A percentile compares a stretch with the other conserved stretches of the same genome.
Conservation (phyloP, 768 basidiomycete species). For the Agrocybe pediades region DNA sequence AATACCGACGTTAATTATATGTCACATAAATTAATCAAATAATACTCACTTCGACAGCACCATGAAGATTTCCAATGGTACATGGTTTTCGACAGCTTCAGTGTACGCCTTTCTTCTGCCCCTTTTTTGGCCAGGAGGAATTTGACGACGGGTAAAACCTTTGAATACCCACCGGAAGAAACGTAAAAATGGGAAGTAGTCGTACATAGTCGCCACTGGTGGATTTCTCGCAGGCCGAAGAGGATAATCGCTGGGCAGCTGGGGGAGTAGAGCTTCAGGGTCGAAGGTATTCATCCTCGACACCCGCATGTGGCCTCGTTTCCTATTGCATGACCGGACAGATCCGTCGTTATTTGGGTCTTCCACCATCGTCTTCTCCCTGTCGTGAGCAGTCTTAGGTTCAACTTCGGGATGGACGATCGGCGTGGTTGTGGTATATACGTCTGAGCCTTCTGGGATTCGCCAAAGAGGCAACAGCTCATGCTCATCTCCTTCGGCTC, state of each 20-base stretch:
- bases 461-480: conserved; percentile 63
- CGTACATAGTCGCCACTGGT: conserved; percentile 46
- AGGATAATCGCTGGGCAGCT: conserved; percentile 25
- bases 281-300: conserved; percentile 22
- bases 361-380: not conserved
- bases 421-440: conserved; percentile 6
- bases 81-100: conserved; percentile 53
- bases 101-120: conserved; percentile 15
- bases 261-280: conserved; percentile 33
- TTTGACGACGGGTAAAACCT: conserved; percentile 5
- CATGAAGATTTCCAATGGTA: conserved; percentile 61
- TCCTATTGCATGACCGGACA: not conserved
- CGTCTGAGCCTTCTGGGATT: conserved; percentile 36
- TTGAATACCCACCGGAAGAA: conserved; percentile 39
- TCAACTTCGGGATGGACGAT: not conserved
- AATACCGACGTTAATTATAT: not conserved
- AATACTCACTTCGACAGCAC: conserved; percentile 48
- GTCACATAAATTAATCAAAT: no score
- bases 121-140: not conserved
- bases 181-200: conserved; percentile 56
- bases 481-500: conserved; percentile 24
- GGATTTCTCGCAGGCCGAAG: conserved; percentile 61
- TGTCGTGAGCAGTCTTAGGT: conserved; percentile 2
- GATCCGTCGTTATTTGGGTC: not conserved
- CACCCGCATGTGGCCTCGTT: not conserved